Evolutionary conservation across 2,329 filamentous ascomycete species (phyloP), one percentile per base, ranked within the genome.

Genomic region (Fusarium aywerte): DNA sequence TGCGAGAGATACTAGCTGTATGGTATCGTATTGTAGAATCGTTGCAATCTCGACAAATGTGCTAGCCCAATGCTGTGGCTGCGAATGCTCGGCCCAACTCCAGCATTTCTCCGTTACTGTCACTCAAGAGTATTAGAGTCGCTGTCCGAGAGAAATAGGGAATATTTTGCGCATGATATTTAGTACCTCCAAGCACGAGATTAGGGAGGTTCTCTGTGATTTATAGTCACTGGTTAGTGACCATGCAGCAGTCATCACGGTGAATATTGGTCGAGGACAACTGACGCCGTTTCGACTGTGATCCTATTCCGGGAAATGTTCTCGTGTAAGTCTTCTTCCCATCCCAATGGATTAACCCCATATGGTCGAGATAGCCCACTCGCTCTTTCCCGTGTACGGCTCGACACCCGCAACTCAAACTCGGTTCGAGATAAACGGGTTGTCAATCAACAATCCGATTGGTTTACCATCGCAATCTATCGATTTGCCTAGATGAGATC

Each of bases 401-500:
- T 48, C 31, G 31, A 16, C 58, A 43, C 20, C 56, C 31, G 23
- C 4, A 60, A 54, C 29, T n/a, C 29, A 44, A 16, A 23, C 16
- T 47, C 21, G 33, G 13, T n/a, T 60, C 20, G 20, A 48, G 31
- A 42, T 21, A 3, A 45, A 25, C 8, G 32, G 8, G 32, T 16
- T 4, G 7, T 12, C 18, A n/a, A 7, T 10, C 2, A 8, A n/a
- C 9, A 23, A 49, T 33, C 42, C 33, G 50, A 52, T 63, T 63
- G 51, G 59, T 36, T 8, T 4, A 25, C 16, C 2, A 58, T 43
- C 3, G 7, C 3, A 12, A n/a, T 35, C 11, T 29, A 15, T 45
- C 20, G 7, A 11, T 11, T 27, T 45, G 53, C 52, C 45, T 51
- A 65, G 44, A 65, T 60, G 25, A 51, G 43, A 63, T 58, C 60